Base-by-base conservation (phyloP, 345 rosid species). In the Adansonia digitata region DNA sequence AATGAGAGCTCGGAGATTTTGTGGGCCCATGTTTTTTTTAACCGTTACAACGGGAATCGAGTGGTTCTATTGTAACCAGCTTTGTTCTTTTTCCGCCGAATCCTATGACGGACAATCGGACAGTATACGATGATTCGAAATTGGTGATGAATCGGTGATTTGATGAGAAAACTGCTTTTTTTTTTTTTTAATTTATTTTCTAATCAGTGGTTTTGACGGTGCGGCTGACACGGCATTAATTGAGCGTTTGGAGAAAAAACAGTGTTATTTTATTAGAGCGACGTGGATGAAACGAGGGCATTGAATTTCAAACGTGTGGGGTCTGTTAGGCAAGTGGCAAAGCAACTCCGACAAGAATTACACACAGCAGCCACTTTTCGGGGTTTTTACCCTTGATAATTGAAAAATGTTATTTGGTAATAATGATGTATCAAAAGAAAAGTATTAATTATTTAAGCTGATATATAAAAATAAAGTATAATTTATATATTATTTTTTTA, bases 1-100 rank as follows among this genome's bases (percentile, higher is more conserved):
- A 40, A 42, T 65, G 24, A 42, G 2, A 65, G 70, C 51, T 13
- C 34, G 51, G 34, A 22, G 70, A 65, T 24, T 42, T 42, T 40
- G 71, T 26, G 22, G 71, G 37, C 22, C 53, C 35, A 3, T 2
- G 5, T 14, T 42, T 39, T 39, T 14, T 66, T 24, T n/a, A n/a
- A 26, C 71, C 71, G 71, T 43, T 67, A 67, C 71, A 43, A 67
- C 37, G 12, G 12, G 35, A 53, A 67, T 67, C 53, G 53, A 45
- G 9, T 22, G 51, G n/a, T 34, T 22, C 34, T 20, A 5, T n/a
- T 11, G 31, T 5, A 0, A 20, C 15, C 13, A 2, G 18, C 12
- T n/a, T 4, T 2, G 1, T 62, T 62, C 18, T 12, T 39, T n/a
- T 39, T 35, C 15, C 5, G 42, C n/a, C 8, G 71, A 65, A 40